phyloP scores from a whole-genome alignment of 176 grass and related monocot species.

The Cymbopogon citratus region DNA sequence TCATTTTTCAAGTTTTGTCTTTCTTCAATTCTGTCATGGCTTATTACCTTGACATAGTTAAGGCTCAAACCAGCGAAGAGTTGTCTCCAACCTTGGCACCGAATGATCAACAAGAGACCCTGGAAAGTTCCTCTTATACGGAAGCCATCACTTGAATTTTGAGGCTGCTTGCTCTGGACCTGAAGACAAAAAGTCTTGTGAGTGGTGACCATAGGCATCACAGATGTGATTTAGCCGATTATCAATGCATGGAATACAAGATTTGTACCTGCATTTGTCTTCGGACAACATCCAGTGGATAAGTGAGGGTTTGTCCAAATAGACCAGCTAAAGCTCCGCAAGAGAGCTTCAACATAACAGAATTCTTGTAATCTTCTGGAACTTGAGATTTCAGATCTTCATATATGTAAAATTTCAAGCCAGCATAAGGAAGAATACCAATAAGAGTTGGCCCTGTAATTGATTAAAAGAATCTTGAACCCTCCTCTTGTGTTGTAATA shows the following conservation, averaged over 20 bases:
- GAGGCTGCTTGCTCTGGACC: conserved; percentile 64
- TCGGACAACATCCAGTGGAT: conserved; percentile 92
- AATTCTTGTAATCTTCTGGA: conserved; percentile 86
- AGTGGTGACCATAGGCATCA: neutral
- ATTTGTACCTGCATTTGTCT: conserved; percentile 90
- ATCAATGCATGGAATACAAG: neutral
- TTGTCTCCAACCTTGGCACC: conserved; percentile 78
- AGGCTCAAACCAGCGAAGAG: conserved; percentile 96
- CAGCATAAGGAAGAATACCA: conserved; percentile 97
- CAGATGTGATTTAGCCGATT: neutral
- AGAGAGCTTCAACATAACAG: conserved; percentile 72
- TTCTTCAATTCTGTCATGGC: neutral
- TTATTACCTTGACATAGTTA: conserved; percentile 92
- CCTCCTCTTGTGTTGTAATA: neutral
- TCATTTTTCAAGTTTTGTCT: neutral
- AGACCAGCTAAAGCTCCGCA: conserved; percentile 95
- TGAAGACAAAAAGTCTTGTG: conserved; percentile 24
- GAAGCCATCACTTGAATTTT: conserved; percentile 40
- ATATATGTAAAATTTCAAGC: conserved; percentile 96
- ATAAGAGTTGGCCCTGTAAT: conserved; percentile 71
- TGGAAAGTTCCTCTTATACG: conserved; percentile 68
- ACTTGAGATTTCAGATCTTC: conserved; percentile 81
- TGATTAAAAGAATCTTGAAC: neutral
- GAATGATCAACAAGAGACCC: conserved; percentile 54
- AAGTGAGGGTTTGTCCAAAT: conserved; percentile 96